A percentile compares a stretch with the other conserved stretches of the same genome.
Evolutionary conservation across 108 stramenopile genomes (phyloP).

Genomic region (Skeletonema costatum): DNA sequence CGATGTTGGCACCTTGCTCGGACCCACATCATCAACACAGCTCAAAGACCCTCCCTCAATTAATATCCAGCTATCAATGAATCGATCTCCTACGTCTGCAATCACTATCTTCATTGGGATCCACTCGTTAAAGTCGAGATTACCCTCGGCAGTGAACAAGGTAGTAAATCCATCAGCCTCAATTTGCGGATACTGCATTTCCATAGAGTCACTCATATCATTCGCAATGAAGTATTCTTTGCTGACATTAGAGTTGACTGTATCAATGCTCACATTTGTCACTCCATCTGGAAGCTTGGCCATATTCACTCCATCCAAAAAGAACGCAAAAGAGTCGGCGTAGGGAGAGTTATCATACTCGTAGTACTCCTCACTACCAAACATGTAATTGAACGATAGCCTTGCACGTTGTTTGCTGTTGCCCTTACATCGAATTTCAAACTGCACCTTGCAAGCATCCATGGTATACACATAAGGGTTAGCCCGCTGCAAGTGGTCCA

Average conservation of each 20-base stretch:
- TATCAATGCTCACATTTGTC: constrained; percentile 4
- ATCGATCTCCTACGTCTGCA: constrained; percentile 12
- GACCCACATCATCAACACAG: not conserved
- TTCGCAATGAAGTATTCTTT: constrained; percentile 6
- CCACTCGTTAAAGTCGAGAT: not conserved
- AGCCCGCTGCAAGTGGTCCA: not conserved
- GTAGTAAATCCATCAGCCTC: constrained; percentile 12
- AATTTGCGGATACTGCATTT: not conserved
- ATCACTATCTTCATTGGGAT: constrained; percentile 8
- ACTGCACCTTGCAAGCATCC: constrained; percentile 29
- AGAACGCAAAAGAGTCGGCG: constrained; percentile 25
- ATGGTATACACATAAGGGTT: not conserved
- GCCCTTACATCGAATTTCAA: constrained; percentile 14
- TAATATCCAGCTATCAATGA: constrained; percentile 9
- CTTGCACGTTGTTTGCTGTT: no score
- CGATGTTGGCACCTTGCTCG: no score
- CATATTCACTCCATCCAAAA: constrained; percentile 27
- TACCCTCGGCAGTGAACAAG: not conserved
- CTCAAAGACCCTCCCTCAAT: constrained; percentile 4
- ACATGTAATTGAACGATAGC: constrained; percentile 13
- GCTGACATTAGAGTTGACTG: constrained; percentile 10
- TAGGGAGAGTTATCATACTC: not conserved
- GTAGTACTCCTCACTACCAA: constrained; percentile 30
- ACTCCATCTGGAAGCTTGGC: constrained; percentile 6
- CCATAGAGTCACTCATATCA: not conserved